Percentiles rank a stretch among this genome's conserved stretches.
These are phyloP conservation scores for Trichophyton equinum DNA, from an alignment of 2,329 filamentous ascomycete species.

Conservation along the genomic window DNA sequence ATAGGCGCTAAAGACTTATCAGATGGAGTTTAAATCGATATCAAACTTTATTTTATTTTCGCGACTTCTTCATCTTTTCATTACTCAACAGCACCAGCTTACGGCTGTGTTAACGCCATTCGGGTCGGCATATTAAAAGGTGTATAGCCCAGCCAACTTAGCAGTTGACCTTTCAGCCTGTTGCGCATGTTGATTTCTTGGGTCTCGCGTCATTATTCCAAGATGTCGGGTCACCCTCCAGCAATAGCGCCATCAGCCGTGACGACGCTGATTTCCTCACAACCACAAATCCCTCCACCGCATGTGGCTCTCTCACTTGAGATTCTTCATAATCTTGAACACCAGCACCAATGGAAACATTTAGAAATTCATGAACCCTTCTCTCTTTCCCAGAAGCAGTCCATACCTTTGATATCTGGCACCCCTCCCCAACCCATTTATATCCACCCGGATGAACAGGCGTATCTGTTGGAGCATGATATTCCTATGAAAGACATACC, in stretches of 20 bases:
- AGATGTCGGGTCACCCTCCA: background rate
- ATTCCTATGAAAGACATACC: conserved; percentile 36
- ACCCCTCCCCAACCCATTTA: conserved; percentile 49
- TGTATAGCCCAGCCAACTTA: background rate
- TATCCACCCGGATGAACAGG: conserved; percentile 52
- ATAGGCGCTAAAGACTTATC: background rate
- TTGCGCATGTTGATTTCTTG: background rate
- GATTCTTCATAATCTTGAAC: conserved; percentile 50
- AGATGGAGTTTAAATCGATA: background rate
- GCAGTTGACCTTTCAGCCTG: background rate
- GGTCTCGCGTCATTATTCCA: background rate
- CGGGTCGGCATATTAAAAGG: background rate
- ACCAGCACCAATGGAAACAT: conserved; percentile 50
- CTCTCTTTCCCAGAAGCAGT: conserved; percentile 21
- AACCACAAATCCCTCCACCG: conserved; percentile 17
- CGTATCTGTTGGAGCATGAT: conserved; percentile 43
- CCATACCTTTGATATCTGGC: conserved; percentile 45
- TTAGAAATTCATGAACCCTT: conserved; percentile 39
- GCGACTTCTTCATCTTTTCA: background rate
- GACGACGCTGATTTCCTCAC: conserved; percentile 27
- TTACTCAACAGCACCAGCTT: background rate
- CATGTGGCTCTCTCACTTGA: conserved; percentile 41
- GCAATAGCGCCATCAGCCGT: conserved; percentile 25
- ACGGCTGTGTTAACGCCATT: background rate
- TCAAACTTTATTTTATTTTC: background rate